phyloP scores from a whole-genome alignment of 2,329 filamentous ascomycete genomes.

The Venturia nashicola region DNA sequence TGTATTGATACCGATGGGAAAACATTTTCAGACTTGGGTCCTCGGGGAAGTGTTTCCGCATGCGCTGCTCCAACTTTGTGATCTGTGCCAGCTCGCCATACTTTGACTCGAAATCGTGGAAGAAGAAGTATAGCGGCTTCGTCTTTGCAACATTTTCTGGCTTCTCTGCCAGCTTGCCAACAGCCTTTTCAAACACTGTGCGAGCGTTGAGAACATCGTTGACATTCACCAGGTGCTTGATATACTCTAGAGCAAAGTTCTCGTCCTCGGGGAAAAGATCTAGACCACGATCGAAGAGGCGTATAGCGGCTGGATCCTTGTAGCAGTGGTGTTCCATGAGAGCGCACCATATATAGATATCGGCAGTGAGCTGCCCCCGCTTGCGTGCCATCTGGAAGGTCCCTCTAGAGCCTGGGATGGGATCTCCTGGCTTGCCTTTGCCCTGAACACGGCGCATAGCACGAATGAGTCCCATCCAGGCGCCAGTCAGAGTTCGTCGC shows the following conservation, averaged over 20 bases:
- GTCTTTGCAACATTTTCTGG: constrained; percentile 62
- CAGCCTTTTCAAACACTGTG: constrained; percentile 90
- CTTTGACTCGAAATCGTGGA: constrained; percentile 89
- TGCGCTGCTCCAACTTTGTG: constrained; percentile 78
- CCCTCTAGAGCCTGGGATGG: constrained; percentile 61
- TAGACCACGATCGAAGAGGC: constrained; percentile 90
- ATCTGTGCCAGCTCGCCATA: constrained; percentile 91
- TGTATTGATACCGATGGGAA: constrained; percentile 54
- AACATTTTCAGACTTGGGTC: constrained; percentile 70
- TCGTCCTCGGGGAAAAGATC: constrained; percentile 92
- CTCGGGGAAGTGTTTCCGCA: constrained; percentile 85
- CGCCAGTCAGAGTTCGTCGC: constrained; percentile 76
- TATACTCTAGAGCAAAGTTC: constrained; percentile 84
- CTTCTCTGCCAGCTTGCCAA: constrained; percentile 68
- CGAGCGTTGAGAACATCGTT: constrained; percentile 57
- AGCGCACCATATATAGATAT: constrained; percentile 89
- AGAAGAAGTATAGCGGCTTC: constrained; percentile 77
- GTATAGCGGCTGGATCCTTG: constrained; percentile 81
- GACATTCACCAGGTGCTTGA: constrained; percentile 69
- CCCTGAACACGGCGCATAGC: constrained; percentile 92
- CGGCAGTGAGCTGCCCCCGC: constrained; percentile 77
- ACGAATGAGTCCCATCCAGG: constrained; percentile 90
- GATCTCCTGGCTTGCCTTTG: constrained; percentile 48
- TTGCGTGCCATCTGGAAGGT: constrained; percentile 83
- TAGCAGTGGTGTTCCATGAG: constrained; percentile 93